Evolutionary conservation across 805 yeast species (phyloP), one percentile per base, ranked within the genome.

Genomic region (Lipomyces chichibuensis): DNA sequence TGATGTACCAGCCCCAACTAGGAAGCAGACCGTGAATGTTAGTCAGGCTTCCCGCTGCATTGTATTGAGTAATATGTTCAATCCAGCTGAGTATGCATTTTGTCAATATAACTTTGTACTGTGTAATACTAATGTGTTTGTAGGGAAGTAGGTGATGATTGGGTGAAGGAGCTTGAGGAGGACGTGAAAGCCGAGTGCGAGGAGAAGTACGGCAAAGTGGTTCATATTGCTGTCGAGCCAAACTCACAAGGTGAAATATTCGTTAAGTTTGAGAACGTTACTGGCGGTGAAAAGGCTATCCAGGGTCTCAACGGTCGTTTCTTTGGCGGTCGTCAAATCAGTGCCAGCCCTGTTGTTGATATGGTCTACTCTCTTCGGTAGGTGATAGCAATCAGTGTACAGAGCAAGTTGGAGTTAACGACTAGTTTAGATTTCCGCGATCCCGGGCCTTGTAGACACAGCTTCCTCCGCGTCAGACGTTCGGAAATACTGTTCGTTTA

Each of bases 111-210:
- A 25, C 52, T 57, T 11, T 8, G 11, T 14, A 20, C 13, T 39
- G 27, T 35, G 17, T 11, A 8, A 14, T 55, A 25, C 49, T 43
- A 52, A 43, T 37, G 39, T 53, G 13, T 3, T 20, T 5, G n/a
- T 60, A 76, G 77, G 65, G 80, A 77, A 71, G 62, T 73, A 6
- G 80, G 77, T 2, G 68, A 67, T 17, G 60, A 72, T 49, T 77
- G 80, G 80, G 70, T 72, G 14, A 60, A 73, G 59, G 80, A 77
- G 59, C 74, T 78, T 20, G 76, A 74, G 62, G 77, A 77, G 46
- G 80, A 78, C 66, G 78, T 79, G 39, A 68, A 69, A 43, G 71
- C 68, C 13, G 81, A 78, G 61, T 78, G 80, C 64, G 79, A 79
- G 55, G 79, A 76, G 23, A 73, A 74, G 60, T 78, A 77, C 61